Conservation (phyloP, 192 early-diverging fungal species). For the Linnemannia exigua region DNA sequence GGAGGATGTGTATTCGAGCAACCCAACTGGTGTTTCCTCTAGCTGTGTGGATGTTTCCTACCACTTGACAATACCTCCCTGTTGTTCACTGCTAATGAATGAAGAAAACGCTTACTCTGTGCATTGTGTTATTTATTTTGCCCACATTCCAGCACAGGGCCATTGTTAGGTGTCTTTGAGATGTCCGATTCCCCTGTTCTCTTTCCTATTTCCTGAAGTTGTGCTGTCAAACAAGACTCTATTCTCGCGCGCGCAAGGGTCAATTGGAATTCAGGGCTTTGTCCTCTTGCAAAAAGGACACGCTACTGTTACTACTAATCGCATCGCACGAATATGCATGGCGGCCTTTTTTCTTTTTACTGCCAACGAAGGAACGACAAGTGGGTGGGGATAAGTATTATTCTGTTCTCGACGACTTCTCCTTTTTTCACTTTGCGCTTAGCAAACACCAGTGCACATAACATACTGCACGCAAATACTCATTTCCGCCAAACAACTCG, state of each 20-base stretch:
- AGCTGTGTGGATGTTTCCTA: too few species aligned
- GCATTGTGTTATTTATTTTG: too few species aligned
- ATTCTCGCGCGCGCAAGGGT: conserved; percentile 12
- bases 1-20: too few species aligned
- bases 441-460: not conserved
- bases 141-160: conserved; percentile 22
- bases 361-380: not conserved
- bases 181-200: not conserved
- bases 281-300: not conserved
- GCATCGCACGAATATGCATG: too few species aligned
- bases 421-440: not conserved
- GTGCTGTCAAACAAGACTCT: not conserved
- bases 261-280: conserved; percentile 18
- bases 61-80: not conserved
- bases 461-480: not conserved
- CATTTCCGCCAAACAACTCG: not conserved
- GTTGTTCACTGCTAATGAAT: not conserved
- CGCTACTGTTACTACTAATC: too few species aligned
- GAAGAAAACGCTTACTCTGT: not conserved
- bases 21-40: too few species aligned
- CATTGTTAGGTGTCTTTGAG: conserved; percentile 19
- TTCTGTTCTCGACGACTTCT: not conserved
- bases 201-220: not conserved
- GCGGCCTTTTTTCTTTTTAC: not conserved
- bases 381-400: not conserved